Evolutionary conservation across 345 rosid genomes (phyloP), one percentile per base, ranked within the genome.

Genomic region (Durio zibethinus): DNA sequence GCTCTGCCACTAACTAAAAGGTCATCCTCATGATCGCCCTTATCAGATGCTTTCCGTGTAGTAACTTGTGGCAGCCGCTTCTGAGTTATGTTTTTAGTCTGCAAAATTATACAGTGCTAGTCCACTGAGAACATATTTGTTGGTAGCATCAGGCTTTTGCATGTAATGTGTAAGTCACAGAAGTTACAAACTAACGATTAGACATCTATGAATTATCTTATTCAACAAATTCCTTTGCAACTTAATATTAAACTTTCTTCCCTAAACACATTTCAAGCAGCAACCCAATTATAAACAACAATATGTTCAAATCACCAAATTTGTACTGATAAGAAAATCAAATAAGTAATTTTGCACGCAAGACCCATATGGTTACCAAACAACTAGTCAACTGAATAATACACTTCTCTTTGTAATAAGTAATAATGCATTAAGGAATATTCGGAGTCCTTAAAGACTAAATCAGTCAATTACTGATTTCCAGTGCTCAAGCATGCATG

Each of bases 21-120:
- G 27, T 75, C 86, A 4, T 84, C 90, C 25, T 82, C 81, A 52
- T 82, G 84, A 72, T 72, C 86, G 40, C 85, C 87, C 73, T 77
- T 83, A 6, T 48, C 78, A 18, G 80, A 72, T 56, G 81, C 79
- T 76, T 80, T 76, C 36, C 77, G 35, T 60, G 60, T 76, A 75
- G 15, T 53, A 53, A 73, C 71, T 29, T 75, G 85, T 54, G 63
- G 76, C 72, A 64, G 36, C 36, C 83, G 86, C 82, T 78, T 84
- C 7, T 79, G 85, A 31, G 84, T 79, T 33, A 60, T 64, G 11
- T 70, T 66, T 77, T 52, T 87, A 16, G 73, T 74, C 96, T 89
- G 87, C 84, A 80, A 14, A 15, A 25, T 47, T 69, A 69, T 42
- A 2, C 31, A 74, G 52, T 21, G 12, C 6, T 60, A 74, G 43